Base-by-base conservation (phyloP, 225 moss, liverwort and hornwort genomes). In the Thuidium tamariscinum region DNA sequence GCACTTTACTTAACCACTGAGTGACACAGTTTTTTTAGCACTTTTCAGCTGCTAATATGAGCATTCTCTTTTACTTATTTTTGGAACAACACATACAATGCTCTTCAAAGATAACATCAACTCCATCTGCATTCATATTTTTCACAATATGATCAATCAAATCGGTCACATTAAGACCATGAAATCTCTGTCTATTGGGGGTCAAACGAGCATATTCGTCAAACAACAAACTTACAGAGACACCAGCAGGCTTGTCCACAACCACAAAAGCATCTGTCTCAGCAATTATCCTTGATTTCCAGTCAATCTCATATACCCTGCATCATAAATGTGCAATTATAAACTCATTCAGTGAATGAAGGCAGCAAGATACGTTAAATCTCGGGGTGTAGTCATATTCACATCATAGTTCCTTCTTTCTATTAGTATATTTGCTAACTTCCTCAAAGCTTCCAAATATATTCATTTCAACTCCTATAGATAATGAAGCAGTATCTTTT, bases 231-330 rank as follows among this genome's bases (percentile, higher is more conserved):
- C 95, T 87, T 90, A 98, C 98, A 90, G 99, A 97, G 68, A 99
- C 95, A 90, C 99, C 97, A 44, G 99, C 95, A 87, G 99, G 99
- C 91, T 99, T 99, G 91, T 99, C 95, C 76, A 99, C 94, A 84
- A 99, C 93, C 64, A 97, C 94, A 86, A 96, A 99, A 57, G 94
- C 92, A 77, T 96, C 94, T 75, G 95, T 93, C 79, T 95, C 95
- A 30, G 88, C 91, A 66, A 99, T 85, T 84, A 99, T 89, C 79
- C 97, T 95, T 54, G 89, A 81, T 80, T 86, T 87, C 99, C 99
- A 99, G 79, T 99, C 94, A 76, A 99, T 88, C 86, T 95, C 94
- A 72, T 99, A 99, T 51, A 94, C 95, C 91, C 99, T 97, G 94
- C 70, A 73, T 84, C 84, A 92, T 42, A 42, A 82, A 87, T 23